Conservation (phyloP, 1,139 yeast genomes). For the Sporopachydermia cereana region DNA sequence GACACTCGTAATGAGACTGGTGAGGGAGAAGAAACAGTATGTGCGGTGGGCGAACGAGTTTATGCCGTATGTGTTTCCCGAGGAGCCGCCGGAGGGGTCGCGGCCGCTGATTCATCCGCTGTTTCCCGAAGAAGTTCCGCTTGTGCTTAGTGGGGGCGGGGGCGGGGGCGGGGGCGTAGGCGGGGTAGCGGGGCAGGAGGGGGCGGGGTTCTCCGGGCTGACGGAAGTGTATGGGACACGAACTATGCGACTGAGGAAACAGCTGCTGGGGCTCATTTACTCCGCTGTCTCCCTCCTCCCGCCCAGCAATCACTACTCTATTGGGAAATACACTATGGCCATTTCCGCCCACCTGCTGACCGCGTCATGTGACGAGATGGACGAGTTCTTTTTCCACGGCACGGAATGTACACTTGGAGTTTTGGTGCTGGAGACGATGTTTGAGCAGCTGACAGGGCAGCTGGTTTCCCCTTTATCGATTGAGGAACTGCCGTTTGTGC, state of each 20-base stretch:
- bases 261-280: neutral
- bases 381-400: neutral
- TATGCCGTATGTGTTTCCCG: neutral
- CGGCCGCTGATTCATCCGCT: neutral
- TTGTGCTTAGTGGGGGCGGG: neutral
- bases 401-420: neutral
- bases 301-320: neutral
- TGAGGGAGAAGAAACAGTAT: neutral
- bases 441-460: neutral
- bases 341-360: neutral
- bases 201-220: neutral
- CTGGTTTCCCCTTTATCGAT: neutral
- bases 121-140: neutral
- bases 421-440: neutral
- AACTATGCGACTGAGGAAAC: neutral
- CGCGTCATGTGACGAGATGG: neutral
- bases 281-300: neutral
- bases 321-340: neutral
- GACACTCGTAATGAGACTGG: neutral
- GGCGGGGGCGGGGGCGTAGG: neutral
- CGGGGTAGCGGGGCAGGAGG: neutral
- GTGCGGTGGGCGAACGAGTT: neutral
- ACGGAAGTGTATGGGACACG: neutral
- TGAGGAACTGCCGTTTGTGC: neutral
- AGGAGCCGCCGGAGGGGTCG: neutral